Evolutionary conservation across 306 rosid species (phyloP).

Genomic region (Inga laurina): DNA sequence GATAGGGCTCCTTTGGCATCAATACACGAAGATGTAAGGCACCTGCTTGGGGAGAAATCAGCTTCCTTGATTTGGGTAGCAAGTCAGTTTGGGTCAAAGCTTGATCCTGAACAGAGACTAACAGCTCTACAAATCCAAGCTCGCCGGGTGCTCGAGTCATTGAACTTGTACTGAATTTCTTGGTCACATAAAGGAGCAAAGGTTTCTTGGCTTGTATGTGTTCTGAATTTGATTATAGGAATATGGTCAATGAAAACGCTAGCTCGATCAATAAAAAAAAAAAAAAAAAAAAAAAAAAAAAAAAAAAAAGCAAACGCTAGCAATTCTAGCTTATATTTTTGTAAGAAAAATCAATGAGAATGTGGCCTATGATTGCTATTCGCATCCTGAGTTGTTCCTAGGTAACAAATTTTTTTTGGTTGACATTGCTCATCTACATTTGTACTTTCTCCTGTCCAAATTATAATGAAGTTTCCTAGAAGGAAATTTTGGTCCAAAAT

Average conservation of each 20-base stretch:
- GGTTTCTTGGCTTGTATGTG: not conserved
- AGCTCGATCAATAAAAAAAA: too few species aligned
- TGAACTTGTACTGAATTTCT: slow-evolving; percentile 63
- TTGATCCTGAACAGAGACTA: slow-evolving; percentile 82
- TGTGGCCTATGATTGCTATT: not conserved
- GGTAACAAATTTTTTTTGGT: not conserved
- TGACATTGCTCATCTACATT: not conserved
- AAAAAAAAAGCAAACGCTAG: too few species aligned
- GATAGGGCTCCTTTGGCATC: slow-evolving; percentile 77
- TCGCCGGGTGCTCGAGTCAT: slow-evolving; percentile 87
- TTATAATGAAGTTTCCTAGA: too few species aligned
- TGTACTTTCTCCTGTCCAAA: not conserved
- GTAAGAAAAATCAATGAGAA: not conserved
- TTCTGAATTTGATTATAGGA: not conserved
- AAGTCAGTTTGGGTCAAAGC: slow-evolving; percentile 89
- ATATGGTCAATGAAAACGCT: not conserved
- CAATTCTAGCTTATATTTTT: not conserved
- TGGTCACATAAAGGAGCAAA: not conserved
- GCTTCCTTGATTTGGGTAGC: slow-evolving; percentile 99
- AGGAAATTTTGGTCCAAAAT: too few species aligned
- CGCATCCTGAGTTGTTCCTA: not conserved
- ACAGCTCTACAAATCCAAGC: slow-evolving; percentile 90
- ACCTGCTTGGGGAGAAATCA: slow-evolving; percentile 86
- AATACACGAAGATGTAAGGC: slow-evolving; percentile 82
- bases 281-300: too few species aligned